These are phyloP conservation scores for Diaporthe ampelina DNA, from an alignment of 2,329 filamentous ascomycete genomes.

Conservation along the genomic window DNA sequence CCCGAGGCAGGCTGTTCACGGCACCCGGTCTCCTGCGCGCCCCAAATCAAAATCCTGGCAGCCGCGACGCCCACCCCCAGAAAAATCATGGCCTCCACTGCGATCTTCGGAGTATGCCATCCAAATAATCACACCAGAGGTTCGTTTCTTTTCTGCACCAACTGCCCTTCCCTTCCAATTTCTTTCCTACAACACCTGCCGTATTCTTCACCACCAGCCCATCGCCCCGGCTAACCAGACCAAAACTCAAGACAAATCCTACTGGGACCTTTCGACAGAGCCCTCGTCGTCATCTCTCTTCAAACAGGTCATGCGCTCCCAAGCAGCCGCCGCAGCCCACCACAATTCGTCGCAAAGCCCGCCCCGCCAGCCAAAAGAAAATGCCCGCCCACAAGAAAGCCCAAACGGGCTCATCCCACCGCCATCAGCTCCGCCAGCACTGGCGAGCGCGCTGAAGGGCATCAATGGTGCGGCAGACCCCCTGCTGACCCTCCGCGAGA, in stretches of 20 bases:
- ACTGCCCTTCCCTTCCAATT: background rate
- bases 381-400: conserved; percentile 43
- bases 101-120: conserved; percentile 37
- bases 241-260: conserved; percentile 21
- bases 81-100: conserved; percentile 39
- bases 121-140: conserved; percentile 36
- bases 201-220: background rate
- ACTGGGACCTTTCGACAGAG: conserved; percentile 45
- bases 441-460: conserved; percentile 52
- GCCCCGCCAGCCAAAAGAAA: conserved; percentile 43
- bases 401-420: conserved; percentile 46
- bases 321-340: conserved; percentile 51
- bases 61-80: conserved; percentile 18
- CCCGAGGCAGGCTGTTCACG: background rate
- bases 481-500: conserved; percentile 48
- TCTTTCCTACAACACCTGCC: conserved; percentile 10
- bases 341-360: conserved; percentile 49
- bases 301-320: conserved; percentile 54
- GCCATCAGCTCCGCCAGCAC: conserved; percentile 45
- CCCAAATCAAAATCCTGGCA: conserved; percentile 24
- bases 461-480: conserved; percentile 57
- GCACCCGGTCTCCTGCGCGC: background rate
- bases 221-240: conserved; percentile 25
- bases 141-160: conserved; percentile 31
- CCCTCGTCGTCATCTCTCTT: conserved; percentile 44